Evolutionary conservation across 2,329 filamentous ascomycete species (phyloP).

Genomic region (Hypoxylon sp.): DNA sequence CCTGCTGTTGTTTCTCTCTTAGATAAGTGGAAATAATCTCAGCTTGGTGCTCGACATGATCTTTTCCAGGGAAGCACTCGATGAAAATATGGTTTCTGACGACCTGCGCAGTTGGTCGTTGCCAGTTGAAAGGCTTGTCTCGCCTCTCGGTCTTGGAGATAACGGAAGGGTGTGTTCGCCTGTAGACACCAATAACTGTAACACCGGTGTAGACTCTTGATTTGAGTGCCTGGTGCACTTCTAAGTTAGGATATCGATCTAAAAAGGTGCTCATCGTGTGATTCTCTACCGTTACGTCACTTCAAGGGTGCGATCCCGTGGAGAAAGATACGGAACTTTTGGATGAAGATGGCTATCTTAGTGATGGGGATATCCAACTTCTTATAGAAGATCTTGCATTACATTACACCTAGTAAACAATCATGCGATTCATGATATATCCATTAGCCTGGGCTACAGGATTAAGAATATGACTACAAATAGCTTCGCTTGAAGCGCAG

Average conservation of each 20-base stretch:
- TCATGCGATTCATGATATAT: no score
- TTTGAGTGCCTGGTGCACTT: neutral
- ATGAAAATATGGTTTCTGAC: neutral
- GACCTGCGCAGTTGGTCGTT: neutral
- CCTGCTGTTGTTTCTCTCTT: neutral
- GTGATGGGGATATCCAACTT: neutral
- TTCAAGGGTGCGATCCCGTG: neutral
- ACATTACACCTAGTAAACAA: no score
- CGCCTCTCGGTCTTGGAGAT: neutral
- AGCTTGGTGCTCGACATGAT: neutral
- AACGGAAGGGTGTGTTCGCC: neutral
- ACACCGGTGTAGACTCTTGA: neutral
- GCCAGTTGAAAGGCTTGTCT: neutral
- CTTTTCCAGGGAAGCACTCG: neutral
- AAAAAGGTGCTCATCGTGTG: neutral
- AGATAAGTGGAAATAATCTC: neutral
- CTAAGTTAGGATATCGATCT: neutral
- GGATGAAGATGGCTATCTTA: neutral
- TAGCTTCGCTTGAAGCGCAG: neutral
- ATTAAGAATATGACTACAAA: neutral
- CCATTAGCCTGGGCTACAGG: neutral
- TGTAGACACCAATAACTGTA: neutral
- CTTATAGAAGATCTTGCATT: neutral
- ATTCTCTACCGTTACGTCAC: neutral
- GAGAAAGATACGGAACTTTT: neutral